Conservation (phyloP, 805 yeast species). For the Zygoascus bituminiphila region DNA sequence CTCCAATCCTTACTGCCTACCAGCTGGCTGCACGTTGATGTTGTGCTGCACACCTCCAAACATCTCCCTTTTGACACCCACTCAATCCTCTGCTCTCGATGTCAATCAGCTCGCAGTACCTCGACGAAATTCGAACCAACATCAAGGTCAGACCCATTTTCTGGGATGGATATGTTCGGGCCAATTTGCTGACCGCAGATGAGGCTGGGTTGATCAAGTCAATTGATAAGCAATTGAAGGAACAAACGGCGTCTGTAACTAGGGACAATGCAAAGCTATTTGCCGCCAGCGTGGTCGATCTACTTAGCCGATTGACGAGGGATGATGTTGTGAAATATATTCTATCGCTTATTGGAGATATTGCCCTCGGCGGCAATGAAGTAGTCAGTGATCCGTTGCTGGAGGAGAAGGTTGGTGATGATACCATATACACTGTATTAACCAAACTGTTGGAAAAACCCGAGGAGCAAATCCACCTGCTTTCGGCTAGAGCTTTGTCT, state of each 20-base stretch:
- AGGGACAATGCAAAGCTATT: constrained; percentile 35
- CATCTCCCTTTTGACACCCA: constrained; percentile 53
- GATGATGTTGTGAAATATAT: constrained; percentile 62
- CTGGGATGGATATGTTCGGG: constrained; percentile 84
- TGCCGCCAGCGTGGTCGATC: constrained; percentile 44
- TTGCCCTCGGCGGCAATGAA: constrained; percentile 22
- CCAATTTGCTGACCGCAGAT: constrained; percentile 53
- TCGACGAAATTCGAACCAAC: constrained; percentile 37
- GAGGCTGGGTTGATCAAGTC: constrained; percentile 58
- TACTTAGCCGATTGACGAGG: constrained; percentile 46
- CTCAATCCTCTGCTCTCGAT: constrained; percentile 56
- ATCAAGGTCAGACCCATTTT: constrained; percentile 77
- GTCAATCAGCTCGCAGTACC: constrained; percentile 12
- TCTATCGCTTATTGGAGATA: constrained; percentile 54
- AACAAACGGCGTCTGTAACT: constrained; percentile 22
- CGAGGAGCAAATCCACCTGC: constrained; percentile 50
- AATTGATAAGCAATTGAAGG: constrained; percentile 39
- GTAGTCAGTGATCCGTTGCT: constrained; percentile 29
- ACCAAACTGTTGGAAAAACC: constrained; percentile 40
- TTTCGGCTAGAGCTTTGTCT: constrained; percentile 48
- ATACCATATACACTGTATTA: constrained; percentile 40
- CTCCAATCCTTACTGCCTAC: neutral
- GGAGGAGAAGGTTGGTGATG: constrained; percentile 30
- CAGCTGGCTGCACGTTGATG: neutral
- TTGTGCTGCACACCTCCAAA: neutral